Percentiles rank a stretch among this genome's conserved stretches.
These are phyloP conservation scores for Petunia axillaris DNA, from an alignment of 257 asterid genomes.

Conservation along the genomic window DNA sequence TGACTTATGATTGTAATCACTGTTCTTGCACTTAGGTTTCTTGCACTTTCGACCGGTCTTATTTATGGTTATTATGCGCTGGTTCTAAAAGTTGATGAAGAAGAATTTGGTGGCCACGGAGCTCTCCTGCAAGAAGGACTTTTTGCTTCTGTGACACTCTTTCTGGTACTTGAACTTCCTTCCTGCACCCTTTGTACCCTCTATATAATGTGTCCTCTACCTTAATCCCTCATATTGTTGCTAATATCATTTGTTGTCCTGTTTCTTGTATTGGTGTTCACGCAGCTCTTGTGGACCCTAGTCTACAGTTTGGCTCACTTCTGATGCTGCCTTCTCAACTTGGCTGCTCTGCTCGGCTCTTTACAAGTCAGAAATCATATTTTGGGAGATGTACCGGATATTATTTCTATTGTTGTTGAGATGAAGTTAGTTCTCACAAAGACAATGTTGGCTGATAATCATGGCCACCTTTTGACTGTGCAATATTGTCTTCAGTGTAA, in stretches of 20 bases:
- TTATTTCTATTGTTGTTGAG: conserved; percentile 18
- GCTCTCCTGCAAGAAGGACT: conserved; percentile 96
- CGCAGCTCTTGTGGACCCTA: conserved; percentile 87
- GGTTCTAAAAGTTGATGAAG: conserved; percentile 86
- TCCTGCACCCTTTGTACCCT: neutral
- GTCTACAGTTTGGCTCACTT: conserved; percentile 97
- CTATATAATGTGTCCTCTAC: neutral
- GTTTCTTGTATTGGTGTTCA: conserved; percentile 6
- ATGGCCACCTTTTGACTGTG: conserved; percentile 21
- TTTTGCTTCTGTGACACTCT: conserved; percentile 85
- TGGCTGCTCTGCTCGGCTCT: conserved; percentile 18
- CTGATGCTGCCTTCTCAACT: conserved; percentile 42
- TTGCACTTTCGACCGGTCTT: conserved; percentile 71
- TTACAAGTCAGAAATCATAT: conserved; percentile 15
- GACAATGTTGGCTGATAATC: conserved; percentile 22
- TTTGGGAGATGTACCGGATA: conserved; percentile 22
- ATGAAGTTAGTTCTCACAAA: neutral
- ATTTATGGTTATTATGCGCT: conserved; percentile 79
- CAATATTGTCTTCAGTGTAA: conserved; percentile 20
- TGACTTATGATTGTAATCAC: neutral
- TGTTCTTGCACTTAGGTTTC: conserved; percentile 47
- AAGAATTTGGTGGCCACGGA: conserved; percentile 93
- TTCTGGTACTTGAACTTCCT: conserved; percentile 58
- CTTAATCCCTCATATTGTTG: neutral
- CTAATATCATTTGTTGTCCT: neutral